Evolutionary conservation across 768 basidiomycete species (phyloP).

Genomic region (Leucocoprinus sp.): DNA sequence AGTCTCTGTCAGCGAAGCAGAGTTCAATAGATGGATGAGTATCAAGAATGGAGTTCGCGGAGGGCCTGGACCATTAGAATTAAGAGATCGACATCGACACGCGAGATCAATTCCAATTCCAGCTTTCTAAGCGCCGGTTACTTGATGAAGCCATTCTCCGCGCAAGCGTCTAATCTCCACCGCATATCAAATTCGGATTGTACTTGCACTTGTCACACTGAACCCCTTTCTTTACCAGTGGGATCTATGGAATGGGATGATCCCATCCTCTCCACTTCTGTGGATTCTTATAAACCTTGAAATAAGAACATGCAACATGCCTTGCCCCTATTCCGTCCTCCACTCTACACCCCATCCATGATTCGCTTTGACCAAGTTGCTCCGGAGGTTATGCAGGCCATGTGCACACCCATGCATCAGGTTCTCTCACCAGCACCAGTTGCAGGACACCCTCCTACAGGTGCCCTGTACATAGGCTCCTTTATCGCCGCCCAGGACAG

Average conservation of each 20-base stretch:
- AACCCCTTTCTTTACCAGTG: conserved; percentile 1
- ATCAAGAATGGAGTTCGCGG: too few species aligned
- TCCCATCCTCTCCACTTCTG: conserved; percentile 10
- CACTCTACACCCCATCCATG: conserved; percentile 31
- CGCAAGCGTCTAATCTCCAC: conserved; percentile 9
- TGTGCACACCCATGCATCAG: conserved; percentile 82
- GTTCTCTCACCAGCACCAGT: conserved; percentile 39
- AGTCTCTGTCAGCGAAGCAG: too few species aligned
- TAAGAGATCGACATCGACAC: too few species aligned
- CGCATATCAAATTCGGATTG: conserved; percentile 2
- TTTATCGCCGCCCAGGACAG: conserved; percentile 51
- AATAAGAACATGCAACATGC: neutral
- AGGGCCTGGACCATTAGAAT: too few species aligned
- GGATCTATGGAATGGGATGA: conserved; percentile 9
- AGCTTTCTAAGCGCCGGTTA: too few species aligned
- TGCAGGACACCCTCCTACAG: conserved; percentile 21
- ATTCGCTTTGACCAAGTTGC: conserved; percentile 73
- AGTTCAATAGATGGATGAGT: too few species aligned
- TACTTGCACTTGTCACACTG: conserved; percentile 7
- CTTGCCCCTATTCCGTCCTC: neutral
- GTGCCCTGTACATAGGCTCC: conserved; percentile 64
- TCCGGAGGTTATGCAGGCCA: conserved; percentile 71
- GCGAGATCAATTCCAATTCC: too few species aligned
- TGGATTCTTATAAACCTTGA: conserved; percentile 5
- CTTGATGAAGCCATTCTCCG: too few species aligned